Percentiles rank a stretch among this genome's conserved stretches.
Evolutionary conservation across 2,329 filamentous ascomycete species (phyloP).

Genomic region (Apiospora arundinis): DNA sequence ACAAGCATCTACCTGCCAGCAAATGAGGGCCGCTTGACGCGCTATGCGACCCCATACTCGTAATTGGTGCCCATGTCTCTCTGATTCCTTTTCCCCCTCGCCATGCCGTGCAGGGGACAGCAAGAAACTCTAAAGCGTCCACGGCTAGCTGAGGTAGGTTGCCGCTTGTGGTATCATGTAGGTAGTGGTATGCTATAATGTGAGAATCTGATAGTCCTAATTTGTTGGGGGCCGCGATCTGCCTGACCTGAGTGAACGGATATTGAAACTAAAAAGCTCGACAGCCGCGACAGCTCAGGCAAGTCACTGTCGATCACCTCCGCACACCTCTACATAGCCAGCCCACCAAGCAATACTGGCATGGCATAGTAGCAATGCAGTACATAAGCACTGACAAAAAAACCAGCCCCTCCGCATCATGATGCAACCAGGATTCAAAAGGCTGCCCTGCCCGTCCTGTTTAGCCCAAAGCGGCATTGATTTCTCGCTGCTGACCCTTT

Average conservation of each 20-base stretch:
- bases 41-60: conserved; percentile 19
- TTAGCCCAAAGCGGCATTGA: conserved; percentile 12
- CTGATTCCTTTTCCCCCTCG: background rate
- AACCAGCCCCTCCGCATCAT: conserved; percentile 12
- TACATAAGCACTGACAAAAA: conserved; percentile 16
- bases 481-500: background rate
- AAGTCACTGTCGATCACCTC: conserved; percentile 17
- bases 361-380: background rate
- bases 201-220: conserved; percentile 6
- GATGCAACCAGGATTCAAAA: conserved; percentile 1
- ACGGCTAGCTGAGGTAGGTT: conserved; percentile 6
- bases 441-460: background rate
- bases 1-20: conserved; percentile 4
- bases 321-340: background rate
- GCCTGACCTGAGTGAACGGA: conserved; percentile 15
- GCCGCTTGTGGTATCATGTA: conserved; percentile 5
- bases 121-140: conserved; percentile 2
- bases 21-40: conserved; percentile 17
- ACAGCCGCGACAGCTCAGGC: conserved; percentile 18
- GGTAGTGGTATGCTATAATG: conserved; percentile 1
- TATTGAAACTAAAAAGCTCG: conserved; percentile 19
- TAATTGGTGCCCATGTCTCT: conserved; percentile 3
- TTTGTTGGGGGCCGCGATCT: conserved; percentile 18
- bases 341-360: background rate
- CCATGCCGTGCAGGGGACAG: background rate